A percentile compares a stretch with the other conserved stretches of the same genome.
phyloP scores from a whole-genome alignment of 306 rosid genomes.

The Cicer bijugum region DNA sequence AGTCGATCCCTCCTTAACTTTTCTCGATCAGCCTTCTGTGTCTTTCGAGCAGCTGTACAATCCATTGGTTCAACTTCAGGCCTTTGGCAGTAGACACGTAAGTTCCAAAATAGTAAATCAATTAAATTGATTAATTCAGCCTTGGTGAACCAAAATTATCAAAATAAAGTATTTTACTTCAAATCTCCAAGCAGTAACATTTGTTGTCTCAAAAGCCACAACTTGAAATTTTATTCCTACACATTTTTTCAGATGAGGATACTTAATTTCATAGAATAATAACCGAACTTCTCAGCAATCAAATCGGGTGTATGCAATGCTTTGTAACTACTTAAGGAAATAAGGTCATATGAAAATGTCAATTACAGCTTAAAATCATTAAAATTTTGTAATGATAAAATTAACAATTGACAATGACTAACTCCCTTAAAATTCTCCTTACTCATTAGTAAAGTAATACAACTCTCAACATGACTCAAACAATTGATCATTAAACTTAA shows the following conservation, averaged over 20 bases:
- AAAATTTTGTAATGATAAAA: not conserved
- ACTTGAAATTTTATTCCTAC: not conserved
- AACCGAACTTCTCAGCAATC: conserved; percentile 17
- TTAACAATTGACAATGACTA: not conserved
- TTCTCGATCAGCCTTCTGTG: conserved; percentile 91
- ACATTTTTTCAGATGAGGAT: not conserved
- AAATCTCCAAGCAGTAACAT: conserved; percentile 30
- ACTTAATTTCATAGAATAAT: conserved; percentile 5
- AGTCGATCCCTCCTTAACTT: conserved; percentile 81
- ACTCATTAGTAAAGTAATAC: conserved; percentile 14
- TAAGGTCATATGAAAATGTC: not conserved
- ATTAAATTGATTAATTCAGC: conserved; percentile 26
- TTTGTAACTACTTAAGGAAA: conserved; percentile 5
- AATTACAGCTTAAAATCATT: not conserved
- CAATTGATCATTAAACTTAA: not conserved
- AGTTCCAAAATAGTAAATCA: conserved; percentile 31
- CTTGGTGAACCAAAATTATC: conserved; percentile 1
- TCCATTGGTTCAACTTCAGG: conserved; percentile 66
- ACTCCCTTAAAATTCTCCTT: not conserved
- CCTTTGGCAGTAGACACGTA: conserved; percentile 52
- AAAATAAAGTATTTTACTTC: conserved; percentile 6
- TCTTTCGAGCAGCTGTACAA: conserved; percentile 65
- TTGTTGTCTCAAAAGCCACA: not conserved
- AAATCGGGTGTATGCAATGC: not conserved
- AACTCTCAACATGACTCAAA: conserved; percentile 2